Percentiles rank a stretch among this genome's conserved stretches.
These are phyloP conservation scores for Monilinia fructigena DNA, from an alignment of 2,329 filamentous ascomycete genomes.

Conservation along the genomic window DNA sequence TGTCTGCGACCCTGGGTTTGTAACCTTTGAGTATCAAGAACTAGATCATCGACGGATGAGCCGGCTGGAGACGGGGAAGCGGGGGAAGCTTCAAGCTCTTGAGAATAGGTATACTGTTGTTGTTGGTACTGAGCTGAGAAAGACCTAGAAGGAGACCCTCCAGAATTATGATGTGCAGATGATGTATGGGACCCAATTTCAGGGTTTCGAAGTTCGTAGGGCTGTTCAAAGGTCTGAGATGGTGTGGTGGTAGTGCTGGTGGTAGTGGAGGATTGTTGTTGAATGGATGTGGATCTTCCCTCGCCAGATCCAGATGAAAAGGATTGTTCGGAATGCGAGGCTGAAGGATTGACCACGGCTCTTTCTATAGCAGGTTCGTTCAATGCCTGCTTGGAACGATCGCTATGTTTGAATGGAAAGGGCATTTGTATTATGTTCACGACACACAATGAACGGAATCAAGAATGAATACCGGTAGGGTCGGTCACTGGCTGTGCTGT, in stretches of 20 bases:
- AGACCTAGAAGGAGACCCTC: conserved; percentile 33
- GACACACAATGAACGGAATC: conserved; percentile 13
- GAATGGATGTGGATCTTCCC: conserved; percentile 26
- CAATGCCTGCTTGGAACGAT: conserved; percentile 41
- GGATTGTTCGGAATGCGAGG: conserved; percentile 22
- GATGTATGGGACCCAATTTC: conserved; percentile 30
- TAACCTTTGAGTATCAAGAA: conserved; percentile 30
- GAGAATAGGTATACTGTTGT: conserved; percentile 32
- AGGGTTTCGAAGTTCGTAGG: conserved; percentile 30
- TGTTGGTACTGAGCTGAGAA: conserved; percentile 32
- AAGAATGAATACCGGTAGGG: conserved; percentile 16
- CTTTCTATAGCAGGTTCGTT: conserved; percentile 31
- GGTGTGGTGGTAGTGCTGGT: conserved; percentile 22
- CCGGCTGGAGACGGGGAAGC: conserved; percentile 24
- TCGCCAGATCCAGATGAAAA: conserved; percentile 26
- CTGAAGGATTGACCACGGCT: conserved; percentile 25
- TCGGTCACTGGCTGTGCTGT: conserved; percentile 23
- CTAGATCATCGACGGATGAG: conserved; percentile 36
- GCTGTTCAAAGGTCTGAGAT: conserved; percentile 25
- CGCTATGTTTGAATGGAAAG: conserved; percentile 39
- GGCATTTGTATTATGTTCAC: conserved; percentile 36
- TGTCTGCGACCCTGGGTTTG: conserved; percentile 29
- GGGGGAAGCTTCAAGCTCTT: conserved; percentile 27
- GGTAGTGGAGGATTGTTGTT: conserved; percentile 22
- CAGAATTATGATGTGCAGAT: conserved; percentile 32